A percentile compares a stretch with the other conserved stretches of the same genome.
phyloP scores from a whole-genome alignment of 1,284 basidiomycete species.

The Leccinum pachyderme region DNA sequence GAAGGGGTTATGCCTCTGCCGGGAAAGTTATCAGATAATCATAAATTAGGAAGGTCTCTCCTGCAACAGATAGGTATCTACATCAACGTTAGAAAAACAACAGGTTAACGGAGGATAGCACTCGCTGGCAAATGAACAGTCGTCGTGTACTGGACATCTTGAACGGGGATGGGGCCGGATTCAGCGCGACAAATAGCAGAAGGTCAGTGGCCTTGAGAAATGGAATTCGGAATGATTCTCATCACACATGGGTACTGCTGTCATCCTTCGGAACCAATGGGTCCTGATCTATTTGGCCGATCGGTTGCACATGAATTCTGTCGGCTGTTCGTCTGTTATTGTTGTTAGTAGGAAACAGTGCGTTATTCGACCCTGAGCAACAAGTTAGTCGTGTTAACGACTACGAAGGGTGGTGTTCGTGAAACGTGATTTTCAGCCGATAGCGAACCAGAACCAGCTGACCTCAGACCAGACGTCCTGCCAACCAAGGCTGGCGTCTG shows the following conservation, averaged over 20 bases:
- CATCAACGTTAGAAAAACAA: background rate
- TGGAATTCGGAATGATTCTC: background rate
- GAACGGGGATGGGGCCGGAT: background rate
- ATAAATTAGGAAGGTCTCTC: background rate
- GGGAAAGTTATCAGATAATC: background rate
- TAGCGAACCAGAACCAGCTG: background rate
- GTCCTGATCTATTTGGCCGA: background rate
- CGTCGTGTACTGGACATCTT: background rate
- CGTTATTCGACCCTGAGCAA: background rate
- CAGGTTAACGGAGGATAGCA: background rate
- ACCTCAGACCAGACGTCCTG: background rate
- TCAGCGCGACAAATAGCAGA: background rate
- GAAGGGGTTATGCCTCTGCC: background rate
- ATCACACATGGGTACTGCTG: background rate
- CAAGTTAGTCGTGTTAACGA: background rate
- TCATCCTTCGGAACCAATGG: background rate
- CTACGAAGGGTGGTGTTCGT: background rate
- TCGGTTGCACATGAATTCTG: background rate
- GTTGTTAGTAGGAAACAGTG: background rate
- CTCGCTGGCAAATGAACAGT: background rate
- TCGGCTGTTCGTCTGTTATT: background rate
- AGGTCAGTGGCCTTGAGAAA: background rate
- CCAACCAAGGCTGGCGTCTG: background rate
- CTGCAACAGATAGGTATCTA: background rate
- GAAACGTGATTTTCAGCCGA: background rate